Conservation (phyloP, 1,139 yeast species). For the Kodamaea plutei region DNA sequence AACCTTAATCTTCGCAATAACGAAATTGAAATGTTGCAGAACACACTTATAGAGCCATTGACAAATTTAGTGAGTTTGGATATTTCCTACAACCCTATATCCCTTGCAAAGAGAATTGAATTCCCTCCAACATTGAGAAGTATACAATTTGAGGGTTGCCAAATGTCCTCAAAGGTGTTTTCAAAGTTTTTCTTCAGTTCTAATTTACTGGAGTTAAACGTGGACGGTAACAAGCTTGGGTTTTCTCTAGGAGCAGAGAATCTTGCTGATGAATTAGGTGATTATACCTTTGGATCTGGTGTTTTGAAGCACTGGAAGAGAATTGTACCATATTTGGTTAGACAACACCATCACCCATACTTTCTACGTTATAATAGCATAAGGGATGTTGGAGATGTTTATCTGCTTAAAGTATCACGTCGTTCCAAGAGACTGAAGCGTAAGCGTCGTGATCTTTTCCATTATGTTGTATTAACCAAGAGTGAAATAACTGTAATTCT, state of each 20-base stretch:
- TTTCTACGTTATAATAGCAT: slow-evolving; percentile 1
- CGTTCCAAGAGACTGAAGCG: slow-evolving; percentile 1
- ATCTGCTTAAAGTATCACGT: slow-evolving; percentile 2
- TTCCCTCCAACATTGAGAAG: slow-evolving; percentile 1
- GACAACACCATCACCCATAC: slow-evolving; percentile 1
- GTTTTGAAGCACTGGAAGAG: slow-evolving; percentile 2
- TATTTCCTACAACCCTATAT: slow-evolving; percentile 1
- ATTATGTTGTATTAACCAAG: slow-evolving; percentile 2
- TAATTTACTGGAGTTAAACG: neutral
- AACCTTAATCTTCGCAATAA: slow-evolving; percentile 1
- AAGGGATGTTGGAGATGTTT: slow-evolving; percentile 3
- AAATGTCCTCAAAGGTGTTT: slow-evolving; percentile 1
- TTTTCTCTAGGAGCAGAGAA: neutral
- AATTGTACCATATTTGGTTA: slow-evolving; percentile 1
- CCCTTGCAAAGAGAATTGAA: neutral
- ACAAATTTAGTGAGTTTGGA: slow-evolving; percentile 1
- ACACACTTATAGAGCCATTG: slow-evolving; percentile 1
- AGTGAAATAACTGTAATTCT: slow-evolving; percentile 3
- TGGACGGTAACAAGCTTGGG: slow-evolving; percentile 1
- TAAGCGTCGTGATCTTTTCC: slow-evolving; percentile 1
- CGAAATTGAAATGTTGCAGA: slow-evolving; percentile 1
- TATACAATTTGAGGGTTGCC: neutral
- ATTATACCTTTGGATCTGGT: slow-evolving; percentile 1
- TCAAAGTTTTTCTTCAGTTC: slow-evolving; percentile 2
- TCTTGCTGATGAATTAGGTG: slow-evolving; percentile 1